These are phyloP conservation scores for Tylopilus plumbeoviolaceoides DNA, from an alignment of 768 basidiomycete genomes.

Conservation along the genomic window DNA sequence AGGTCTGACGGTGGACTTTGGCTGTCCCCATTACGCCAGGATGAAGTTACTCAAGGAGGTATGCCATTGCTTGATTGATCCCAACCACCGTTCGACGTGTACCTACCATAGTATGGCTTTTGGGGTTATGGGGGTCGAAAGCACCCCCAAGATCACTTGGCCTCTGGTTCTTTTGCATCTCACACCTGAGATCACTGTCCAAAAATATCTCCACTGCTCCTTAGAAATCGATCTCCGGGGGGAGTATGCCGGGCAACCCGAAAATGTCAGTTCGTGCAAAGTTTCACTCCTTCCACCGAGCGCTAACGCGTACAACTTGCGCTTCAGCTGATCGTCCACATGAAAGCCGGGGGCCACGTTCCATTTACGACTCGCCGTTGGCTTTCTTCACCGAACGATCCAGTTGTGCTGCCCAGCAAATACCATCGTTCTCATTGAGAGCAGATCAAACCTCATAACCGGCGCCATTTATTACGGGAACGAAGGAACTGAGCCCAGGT, in stretches of 20 bases:
- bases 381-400: not conserved
- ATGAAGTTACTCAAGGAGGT: not conserved
- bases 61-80: too few species aligned
- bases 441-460: not conserved
- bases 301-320: too few species aligned
- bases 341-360: too few species aligned
- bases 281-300: too few species aligned
- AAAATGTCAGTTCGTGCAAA: too few species aligned
- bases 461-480: not conserved
- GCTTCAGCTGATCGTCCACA: too few species aligned
- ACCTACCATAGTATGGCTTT: not conserved
- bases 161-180: not conserved
- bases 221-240: not conserved
- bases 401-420: not conserved
- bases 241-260: too few species aligned
- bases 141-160: not conserved
- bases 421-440: not conserved
- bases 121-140: not conserved
- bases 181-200: not conserved
- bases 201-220: not conserved
- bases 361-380: not conserved
- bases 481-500: not conserved
- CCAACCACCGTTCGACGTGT: too few species aligned
- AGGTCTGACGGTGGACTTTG: too few species aligned
- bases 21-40: not conserved